These are phyloP conservation scores for Spinacia oleracea DNA, from an alignment of 179 eudicot species.

Conservation along the genomic window DNA sequence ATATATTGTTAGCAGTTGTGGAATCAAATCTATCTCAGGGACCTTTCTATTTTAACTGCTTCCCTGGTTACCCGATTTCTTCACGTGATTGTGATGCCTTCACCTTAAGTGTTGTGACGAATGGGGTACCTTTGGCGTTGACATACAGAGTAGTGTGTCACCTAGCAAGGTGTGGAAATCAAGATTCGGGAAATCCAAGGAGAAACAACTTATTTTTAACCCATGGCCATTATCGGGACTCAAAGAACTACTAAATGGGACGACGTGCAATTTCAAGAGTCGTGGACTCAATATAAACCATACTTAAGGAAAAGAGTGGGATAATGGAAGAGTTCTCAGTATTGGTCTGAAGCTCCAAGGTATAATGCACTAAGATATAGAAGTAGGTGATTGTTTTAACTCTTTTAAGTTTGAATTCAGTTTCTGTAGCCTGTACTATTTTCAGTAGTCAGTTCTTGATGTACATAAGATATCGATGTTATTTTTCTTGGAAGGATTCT, in stretches of 20 bases:
- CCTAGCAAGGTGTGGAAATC: not conserved
- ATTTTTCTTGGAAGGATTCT: no score
- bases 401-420: no score
- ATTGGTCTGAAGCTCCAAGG: no score
- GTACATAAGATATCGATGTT: no score
- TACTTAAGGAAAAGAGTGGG: not conserved
- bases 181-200: not conserved
- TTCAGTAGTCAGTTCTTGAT: no score
- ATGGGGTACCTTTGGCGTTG: constrained; percentile 3
- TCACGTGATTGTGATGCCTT: not conserved
- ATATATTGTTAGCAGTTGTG: constrained; percentile 6
- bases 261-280: constrained; percentile 3
- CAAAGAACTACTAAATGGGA: constrained; percentile 19
- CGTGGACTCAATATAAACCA: not conserved
- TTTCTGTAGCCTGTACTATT: no score
- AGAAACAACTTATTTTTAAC: constrained; percentile 12
- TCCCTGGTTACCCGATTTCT: not conserved
- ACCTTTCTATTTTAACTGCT: constrained; percentile 14
- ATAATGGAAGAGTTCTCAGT: no score
- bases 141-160: constrained; percentile 22
- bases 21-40: constrained; percentile 17
- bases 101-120: not conserved
- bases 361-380: no score
- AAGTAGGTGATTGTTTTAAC: no score
- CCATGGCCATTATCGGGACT: not conserved